Conservation (phyloP, 1,284 basidiomycete genomes). For the Pisolithus thermaeus region DNA sequence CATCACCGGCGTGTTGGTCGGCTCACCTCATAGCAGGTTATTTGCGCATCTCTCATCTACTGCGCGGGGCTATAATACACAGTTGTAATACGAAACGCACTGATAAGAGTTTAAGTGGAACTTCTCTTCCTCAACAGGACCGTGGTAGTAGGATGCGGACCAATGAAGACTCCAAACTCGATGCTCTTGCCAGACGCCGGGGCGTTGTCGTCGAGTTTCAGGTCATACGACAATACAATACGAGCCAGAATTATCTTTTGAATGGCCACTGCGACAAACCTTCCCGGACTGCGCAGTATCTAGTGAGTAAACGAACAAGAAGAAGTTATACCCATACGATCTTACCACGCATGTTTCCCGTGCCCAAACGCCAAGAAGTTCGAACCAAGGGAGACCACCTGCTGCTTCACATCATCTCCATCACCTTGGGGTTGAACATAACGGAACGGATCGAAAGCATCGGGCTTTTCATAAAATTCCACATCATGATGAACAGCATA, state of each 20-base stretch:
- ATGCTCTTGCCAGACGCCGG: conserved; percentile 9
- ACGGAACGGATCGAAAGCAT: conserved; percentile 25
- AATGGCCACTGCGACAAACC: not conserved
- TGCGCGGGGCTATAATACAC: not conserved
- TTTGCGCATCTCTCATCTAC: no score
- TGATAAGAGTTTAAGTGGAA: not conserved
- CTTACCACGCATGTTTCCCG: conserved; percentile 30
- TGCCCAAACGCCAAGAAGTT: conserved; percentile 28
- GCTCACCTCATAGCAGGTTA: no score
- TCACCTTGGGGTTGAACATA: conserved; percentile 9
- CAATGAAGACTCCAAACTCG: not conserved
- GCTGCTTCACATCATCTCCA: conserved; percentile 9
- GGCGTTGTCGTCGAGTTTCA: conserved; percentile 34
- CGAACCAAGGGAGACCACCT: conserved; percentile 19
- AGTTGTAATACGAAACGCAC: not conserved
- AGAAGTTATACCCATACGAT: not conserved
- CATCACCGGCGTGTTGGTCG: no score
- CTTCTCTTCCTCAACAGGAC: not conserved
- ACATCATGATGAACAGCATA: conserved; percentile 19
- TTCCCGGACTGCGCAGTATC: not conserved
- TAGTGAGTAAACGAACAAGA: not conserved
- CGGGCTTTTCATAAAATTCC: conserved; percentile 16
- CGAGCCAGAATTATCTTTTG: not conserved
- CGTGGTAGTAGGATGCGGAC: not conserved
- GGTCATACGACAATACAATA: conserved; percentile 27